Evolutionary conservation across 2,329 filamentous ascomycete species (phyloP).

Genomic region (Capronia americana): DNA sequence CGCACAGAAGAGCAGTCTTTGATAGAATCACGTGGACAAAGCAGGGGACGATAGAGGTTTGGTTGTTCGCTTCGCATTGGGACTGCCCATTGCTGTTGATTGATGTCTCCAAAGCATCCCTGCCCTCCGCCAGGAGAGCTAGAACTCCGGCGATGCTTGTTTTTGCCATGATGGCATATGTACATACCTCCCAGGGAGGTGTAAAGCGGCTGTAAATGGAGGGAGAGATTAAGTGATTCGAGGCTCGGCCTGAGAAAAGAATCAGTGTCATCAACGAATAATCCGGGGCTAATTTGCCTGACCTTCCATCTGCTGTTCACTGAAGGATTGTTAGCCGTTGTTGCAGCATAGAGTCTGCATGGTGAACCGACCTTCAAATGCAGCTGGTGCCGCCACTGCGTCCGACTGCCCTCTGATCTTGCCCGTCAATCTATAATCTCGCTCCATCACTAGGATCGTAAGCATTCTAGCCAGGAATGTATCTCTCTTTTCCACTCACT

Average conservation of each 20-base stretch:
- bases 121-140: not conserved
- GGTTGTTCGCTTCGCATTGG: not conserved
- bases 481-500: conserved; percentile 52
- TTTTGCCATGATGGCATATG: conserved; percentile 8
- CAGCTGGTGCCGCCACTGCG: conserved; percentile 62
- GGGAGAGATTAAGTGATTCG: conserved; percentile 38
- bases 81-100: conserved; percentile 4
- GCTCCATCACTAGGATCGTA: conserved; percentile 66
- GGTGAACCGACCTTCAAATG: conserved; percentile 58
- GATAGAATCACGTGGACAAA: not conserved
- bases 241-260: conserved; percentile 30
- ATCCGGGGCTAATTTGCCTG: conserved; percentile 32
- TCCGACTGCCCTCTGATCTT: conserved; percentile 67
- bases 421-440: conserved; percentile 68
- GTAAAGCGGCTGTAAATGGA: not conserved
- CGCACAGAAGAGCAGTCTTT: not conserved
- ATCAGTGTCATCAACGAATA: conserved; percentile 16
- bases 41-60: not conserved
- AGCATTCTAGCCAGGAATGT: conserved; percentile 9
- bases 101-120: not conserved
- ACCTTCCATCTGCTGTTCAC: conserved; percentile 73
- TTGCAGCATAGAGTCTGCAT: not conserved
- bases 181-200: conserved; percentile 17
- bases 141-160: conserved; percentile 3
- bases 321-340: conserved; percentile 33